phyloP scores from a whole-genome alignment of 176 grass and related monocot species.

The Guadua angustifolia region DNA sequence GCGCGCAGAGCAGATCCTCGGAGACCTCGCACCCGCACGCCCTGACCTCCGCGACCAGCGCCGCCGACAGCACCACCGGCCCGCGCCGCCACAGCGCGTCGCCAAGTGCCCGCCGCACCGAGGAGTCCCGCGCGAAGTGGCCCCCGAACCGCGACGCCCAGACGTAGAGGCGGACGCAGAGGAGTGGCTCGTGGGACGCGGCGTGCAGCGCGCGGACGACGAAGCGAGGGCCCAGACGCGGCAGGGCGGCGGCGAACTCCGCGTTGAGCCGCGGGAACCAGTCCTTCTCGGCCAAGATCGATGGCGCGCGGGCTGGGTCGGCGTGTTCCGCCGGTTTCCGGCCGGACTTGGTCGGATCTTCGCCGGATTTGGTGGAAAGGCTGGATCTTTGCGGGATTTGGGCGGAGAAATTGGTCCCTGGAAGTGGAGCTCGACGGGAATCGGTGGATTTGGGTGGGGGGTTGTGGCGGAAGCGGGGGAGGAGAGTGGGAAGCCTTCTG shows the following conservation, averaged over 20 bases:
- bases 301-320: slow-evolving; percentile 52
- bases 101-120: slow-evolving; percentile 58
- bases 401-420: background rate
- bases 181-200: slow-evolving; percentile 41
- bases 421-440: no score
- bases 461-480: background rate
- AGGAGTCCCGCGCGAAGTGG: slow-evolving; percentile 57
- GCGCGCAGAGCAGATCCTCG: slow-evolving; percentile 67
- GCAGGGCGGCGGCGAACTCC: slow-evolving; percentile 49
- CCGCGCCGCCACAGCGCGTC: slow-evolving; percentile 71
- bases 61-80: slow-evolving; percentile 61
- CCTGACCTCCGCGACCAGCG: slow-evolving; percentile 63
- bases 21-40: slow-evolving; percentile 62
- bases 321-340: background rate
- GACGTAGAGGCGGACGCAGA: slow-evolving; percentile 69
- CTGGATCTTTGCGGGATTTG: slow-evolving; percentile 19
- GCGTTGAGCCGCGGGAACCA: slow-evolving; percentile 65
- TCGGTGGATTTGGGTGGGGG: no score
- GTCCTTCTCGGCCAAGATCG: slow-evolving; percentile 52
- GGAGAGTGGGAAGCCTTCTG: slow-evolving; percentile 19
- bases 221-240: slow-evolving; percentile 46
- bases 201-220: slow-evolving; percentile 56
- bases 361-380: slow-evolving; percentile 4
- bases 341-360: background rate
- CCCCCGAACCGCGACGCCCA: slow-evolving; percentile 70